phyloP scores from a whole-genome alignment of 768 basidiomycete species.

The Pleurotus cornucopiae region DNA sequence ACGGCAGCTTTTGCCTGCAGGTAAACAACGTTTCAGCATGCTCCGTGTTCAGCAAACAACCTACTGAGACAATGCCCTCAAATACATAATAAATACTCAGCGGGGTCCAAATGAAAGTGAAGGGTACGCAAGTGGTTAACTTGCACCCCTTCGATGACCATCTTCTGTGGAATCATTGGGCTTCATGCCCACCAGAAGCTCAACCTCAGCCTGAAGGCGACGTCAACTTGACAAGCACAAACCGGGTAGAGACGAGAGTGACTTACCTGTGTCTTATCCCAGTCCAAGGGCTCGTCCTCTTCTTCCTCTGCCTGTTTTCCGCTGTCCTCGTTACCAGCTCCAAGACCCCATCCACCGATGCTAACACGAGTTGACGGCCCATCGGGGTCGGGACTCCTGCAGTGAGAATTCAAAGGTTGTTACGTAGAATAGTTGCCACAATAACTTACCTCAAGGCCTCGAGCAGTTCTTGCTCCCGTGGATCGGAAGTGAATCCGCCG shows the following conservation, averaged over 20 bases:
- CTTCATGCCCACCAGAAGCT: conserved; percentile 55
- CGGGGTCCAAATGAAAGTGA: neutral
- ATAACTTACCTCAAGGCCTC: conserved; percentile 44
- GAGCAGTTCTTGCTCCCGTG: conserved; percentile 49
- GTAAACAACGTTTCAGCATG: too few relatives aligned
- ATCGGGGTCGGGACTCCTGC: conserved; percentile 51
- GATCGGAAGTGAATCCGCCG: conserved; percentile 29
- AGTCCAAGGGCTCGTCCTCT: conserved; percentile 60
- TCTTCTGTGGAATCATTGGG: conserved; percentile 9
- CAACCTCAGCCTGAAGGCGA: conserved; percentile 41
- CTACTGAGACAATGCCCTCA: too few relatives aligned
- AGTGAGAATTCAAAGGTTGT: neutral
- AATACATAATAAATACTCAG: neutral
- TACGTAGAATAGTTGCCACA: neutral
- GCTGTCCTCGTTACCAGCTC: conserved; percentile 50
- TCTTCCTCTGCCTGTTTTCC: conserved; percentile 48
- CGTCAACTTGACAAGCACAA: neutral
- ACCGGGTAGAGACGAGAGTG: neutral
- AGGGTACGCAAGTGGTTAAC: neutral
- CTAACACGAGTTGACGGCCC: conserved; percentile 36
- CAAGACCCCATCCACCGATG: conserved; percentile 75
- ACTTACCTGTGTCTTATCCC: conserved; percentile 66
- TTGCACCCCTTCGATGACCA: conserved; percentile 5
- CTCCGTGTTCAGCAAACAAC: too few relatives aligned
- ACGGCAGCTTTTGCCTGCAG: too few relatives aligned